Percentiles rank a stretch among this genome's conserved stretches.
Evolutionary conservation across 2,329 filamentous ascomycete genomes (phyloP).

Genomic region (Alternaria ethzedia): DNA sequence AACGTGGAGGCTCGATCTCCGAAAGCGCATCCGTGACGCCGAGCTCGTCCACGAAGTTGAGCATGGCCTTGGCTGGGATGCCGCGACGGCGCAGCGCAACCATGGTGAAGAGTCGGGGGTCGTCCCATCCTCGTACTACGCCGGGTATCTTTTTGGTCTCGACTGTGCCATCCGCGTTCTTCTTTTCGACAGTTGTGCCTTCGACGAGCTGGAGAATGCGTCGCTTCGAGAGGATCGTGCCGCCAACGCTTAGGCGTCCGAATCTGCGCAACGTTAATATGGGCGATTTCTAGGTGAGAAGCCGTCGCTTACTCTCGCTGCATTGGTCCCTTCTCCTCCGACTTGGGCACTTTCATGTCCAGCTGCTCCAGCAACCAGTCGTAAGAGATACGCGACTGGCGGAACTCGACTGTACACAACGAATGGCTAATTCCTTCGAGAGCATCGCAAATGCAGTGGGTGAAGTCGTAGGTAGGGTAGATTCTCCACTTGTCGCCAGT

Average conservation of each 20-base stretch:
- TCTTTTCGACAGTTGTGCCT: constrained; percentile 57
- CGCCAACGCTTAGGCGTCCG: constrained; percentile 77
- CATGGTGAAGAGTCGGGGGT: constrained; percentile 87
- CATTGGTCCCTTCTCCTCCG: constrained; percentile 70
- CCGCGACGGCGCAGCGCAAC: constrained; percentile 84
- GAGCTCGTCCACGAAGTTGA: constrained; percentile 89
- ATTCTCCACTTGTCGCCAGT: constrained; percentile 88
- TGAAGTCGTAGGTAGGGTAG: constrained; percentile 94
- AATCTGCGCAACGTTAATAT: constrained; percentile 48
- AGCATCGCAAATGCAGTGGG: constrained; percentile 88
- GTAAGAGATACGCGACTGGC: constrained; percentile 83
- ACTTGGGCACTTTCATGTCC: constrained; percentile 74
- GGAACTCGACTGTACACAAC: constrained; percentile 91
- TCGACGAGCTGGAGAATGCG: constrained; percentile 81
- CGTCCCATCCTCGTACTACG: constrained; percentile 85
- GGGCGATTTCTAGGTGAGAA: background rate
- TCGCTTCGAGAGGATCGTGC: constrained; percentile 87
- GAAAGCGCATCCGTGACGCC: constrained; percentile 84
- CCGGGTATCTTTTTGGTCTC: constrained; percentile 51
- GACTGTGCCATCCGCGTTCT: constrained; percentile 51
- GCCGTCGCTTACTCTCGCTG: constrained; percentile 72
- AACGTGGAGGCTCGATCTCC: constrained; percentile 79
- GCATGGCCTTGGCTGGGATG: constrained; percentile 84
- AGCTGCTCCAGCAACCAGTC: constrained; percentile 86
- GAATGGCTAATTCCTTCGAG: constrained; percentile 92